Evolutionary conservation across 495 filamentous ascomycete species (phyloP), one percentile per base, ranked within the genome.

Genomic region (Cetradonia linearis): DNA sequence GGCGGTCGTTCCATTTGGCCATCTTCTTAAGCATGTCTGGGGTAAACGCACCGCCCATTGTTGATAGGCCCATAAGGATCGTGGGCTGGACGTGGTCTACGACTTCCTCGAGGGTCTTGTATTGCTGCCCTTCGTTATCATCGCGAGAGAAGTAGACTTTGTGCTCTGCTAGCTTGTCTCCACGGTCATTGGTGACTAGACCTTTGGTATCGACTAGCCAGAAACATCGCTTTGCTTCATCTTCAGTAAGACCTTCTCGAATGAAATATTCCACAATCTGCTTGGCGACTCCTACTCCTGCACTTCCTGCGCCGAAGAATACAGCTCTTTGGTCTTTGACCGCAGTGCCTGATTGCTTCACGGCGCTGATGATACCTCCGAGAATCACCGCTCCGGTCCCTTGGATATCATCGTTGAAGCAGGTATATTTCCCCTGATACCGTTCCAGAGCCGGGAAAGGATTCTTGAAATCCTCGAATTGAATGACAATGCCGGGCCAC

Each of bases 321-420:
- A 98, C 90, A 38, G 95, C 86, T 53, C 85, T 87, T 70, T 98
- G 93, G 64, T 95, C 89, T 73, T 91, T 86, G 63, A 90, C 79
- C 38, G 90, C 89, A 40, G 95, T 80, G 36, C 85, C 86, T 23
- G 89, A 88, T n/a, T 85, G 82, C 72, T 89, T 92, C 49, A 96
- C 89, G 46, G 91, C 93, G 69, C 87, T 92, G 71, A 97, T 95
- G 66, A 96, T 88, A 77, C 93, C 93, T 42, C 82, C 91, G 44
- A 97, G 80, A 61, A 97, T 89, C 63, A 98, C 93, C 63, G 93
- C 91, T 62, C 93, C 93, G 66, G 93, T 98, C 67, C 93, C 93
- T 78, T 97, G 93, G 69, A 98, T 92, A 68, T 98, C 93, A 68
- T 98, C 93, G 69, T 98, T 98, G 82, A 98, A 98, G 77, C 87